Percentiles rank a stretch among this genome's conserved stretches.
Conservation (phyloP, 2,329 filamentous ascomycete genomes). For the Pyricularia pennisetigena region DNA sequence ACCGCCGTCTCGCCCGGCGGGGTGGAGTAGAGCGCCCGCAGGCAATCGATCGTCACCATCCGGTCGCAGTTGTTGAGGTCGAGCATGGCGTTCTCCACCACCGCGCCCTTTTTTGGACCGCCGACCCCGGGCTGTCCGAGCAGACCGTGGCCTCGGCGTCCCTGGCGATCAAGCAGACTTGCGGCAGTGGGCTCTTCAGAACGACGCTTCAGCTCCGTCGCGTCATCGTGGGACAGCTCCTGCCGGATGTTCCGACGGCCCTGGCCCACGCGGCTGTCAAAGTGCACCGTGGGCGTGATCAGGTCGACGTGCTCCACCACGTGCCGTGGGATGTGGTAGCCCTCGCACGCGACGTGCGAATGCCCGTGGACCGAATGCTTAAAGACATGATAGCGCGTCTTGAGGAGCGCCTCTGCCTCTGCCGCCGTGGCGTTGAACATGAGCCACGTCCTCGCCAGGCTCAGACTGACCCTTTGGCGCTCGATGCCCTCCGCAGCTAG, state of each 20-base stretch:
- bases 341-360: slow-evolving; percentile 29
- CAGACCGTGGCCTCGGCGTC: slow-evolving; percentile 12
- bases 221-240: slow-evolving; percentile 13
- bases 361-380: slow-evolving; percentile 25
- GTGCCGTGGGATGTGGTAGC: slow-evolving; percentile 28
- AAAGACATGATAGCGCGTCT: slow-evolving; percentile 42
- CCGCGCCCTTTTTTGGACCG: slow-evolving; percentile 20
- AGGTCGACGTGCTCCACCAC: slow-evolving; percentile 27
- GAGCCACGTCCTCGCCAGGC: slow-evolving; percentile 41
- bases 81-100: slow-evolving; percentile 19
- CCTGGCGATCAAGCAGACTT: slow-evolving; percentile 1
- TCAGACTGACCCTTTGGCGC: slow-evolving; percentile 34
- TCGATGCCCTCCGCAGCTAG: slow-evolving; percentile 41
- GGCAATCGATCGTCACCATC: slow-evolving; percentile 47
- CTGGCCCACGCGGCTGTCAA: slow-evolving; percentile 21
- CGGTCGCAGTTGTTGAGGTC: slow-evolving; percentile 32
- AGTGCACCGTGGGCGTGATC: slow-evolving; percentile 28
- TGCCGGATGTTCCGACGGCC: slow-evolving; percentile 14
- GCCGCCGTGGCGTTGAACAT: slow-evolving; percentile 38
- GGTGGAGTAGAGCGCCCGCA: slow-evolving; percentile 36
- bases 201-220: slow-evolving; percentile 14
- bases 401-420: slow-evolving; percentile 42
- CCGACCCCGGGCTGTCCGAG: slow-evolving; percentile 16
- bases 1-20: slow-evolving; percentile 23
- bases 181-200: slow-evolving; percentile 5